Evolutionary conservation across 345 rosid genomes (phyloP).

Genomic region (Brassica incana): DNA sequence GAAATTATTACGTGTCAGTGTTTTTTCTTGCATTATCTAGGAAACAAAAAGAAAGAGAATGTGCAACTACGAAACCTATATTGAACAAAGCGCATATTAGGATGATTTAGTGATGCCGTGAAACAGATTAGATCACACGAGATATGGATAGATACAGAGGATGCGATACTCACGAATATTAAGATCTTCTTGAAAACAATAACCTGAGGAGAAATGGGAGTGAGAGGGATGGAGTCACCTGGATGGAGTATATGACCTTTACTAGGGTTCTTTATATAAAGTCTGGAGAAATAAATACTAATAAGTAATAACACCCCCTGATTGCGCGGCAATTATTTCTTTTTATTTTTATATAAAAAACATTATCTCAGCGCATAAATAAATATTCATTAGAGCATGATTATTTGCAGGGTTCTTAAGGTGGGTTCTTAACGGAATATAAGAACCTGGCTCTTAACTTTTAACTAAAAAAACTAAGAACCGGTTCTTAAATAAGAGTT

Average conservation of each 20-base stretch:
- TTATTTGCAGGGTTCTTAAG: no score
- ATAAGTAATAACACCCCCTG: neutral
- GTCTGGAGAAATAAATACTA: neutral
- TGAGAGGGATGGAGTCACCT: neutral
- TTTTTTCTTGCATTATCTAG: neutral
- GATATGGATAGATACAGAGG: neutral
- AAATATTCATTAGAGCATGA: no score
- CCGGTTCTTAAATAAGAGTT: no score
- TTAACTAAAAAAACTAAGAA: no score
- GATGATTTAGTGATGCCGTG: no score
- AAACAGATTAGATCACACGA: no score
- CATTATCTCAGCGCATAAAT: slow-evolving; percentile 7
- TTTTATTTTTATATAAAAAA: neutral
- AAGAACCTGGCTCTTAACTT: no score
- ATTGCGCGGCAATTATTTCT: slow-evolving; percentile 23
- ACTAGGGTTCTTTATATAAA: slow-evolving; percentile 20
- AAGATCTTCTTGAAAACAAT: neutral
- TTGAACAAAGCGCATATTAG: no score
- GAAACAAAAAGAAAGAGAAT: neutral
- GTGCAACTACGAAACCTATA: neutral
- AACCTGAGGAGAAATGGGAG: neutral
- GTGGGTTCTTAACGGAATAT: no score
- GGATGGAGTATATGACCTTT: slow-evolving; percentile 6
- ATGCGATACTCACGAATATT: slow-evolving; percentile 12
- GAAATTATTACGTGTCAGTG: neutral